phyloP scores from a whole-genome alignment of 176 grass and related monocot genomes.

The Tillandsia leiboldiana region DNA sequence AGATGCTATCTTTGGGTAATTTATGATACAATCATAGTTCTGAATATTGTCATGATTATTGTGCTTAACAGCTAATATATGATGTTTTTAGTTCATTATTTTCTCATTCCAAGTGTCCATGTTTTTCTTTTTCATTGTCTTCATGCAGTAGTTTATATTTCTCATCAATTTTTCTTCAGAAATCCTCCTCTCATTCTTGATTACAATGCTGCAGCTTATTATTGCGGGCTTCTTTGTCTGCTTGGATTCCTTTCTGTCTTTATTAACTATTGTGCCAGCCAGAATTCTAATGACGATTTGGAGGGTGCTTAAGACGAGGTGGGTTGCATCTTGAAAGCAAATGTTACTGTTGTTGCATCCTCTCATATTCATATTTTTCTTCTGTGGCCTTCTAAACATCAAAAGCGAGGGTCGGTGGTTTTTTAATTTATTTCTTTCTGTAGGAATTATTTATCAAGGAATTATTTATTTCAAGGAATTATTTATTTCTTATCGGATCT shows the following conservation, averaged over 20 bases:
- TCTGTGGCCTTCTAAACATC: no score
- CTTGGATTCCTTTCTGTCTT: slow-evolving; percentile 88
- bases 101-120: background rate
- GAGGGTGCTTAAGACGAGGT: slow-evolving; percentile 71
- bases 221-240: slow-evolving; percentile 78
- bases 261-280: slow-evolving; percentile 86
- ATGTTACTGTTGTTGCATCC: no score
- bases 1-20: background rate
- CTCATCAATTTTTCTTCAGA: background rate
- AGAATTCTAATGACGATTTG: slow-evolving; percentile 67
- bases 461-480: no score
- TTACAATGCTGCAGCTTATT: slow-evolving; percentile 80
- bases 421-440: no score
- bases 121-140: background rate
- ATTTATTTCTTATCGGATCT: no score
- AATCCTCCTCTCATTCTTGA: background rate
- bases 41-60: background rate
- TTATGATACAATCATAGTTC: background rate
- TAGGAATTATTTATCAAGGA: no score
- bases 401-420: no score
- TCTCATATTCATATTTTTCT: no score
- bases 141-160: background rate
- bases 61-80: background rate
- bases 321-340: background rate
- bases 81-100: no score